These are phyloP conservation scores for Lyophyllum atratum DNA, from an alignment of 768 basidiomycete genomes.

Conservation along the genomic window DNA sequence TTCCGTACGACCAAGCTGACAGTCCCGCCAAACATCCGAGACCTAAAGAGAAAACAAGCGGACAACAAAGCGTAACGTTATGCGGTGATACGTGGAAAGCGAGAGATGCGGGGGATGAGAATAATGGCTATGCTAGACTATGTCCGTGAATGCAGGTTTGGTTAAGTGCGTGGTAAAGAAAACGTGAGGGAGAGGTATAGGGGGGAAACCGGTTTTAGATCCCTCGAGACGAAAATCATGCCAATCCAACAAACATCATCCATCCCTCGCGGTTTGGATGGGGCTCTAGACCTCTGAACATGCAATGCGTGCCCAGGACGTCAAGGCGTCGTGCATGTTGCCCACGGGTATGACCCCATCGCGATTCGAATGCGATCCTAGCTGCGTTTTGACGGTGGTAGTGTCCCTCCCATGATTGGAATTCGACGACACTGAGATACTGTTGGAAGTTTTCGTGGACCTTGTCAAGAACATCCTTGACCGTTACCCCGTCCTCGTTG, in stretches of 20 bases:
- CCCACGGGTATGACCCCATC: slow-evolving; percentile 17
- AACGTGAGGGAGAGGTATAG: too few relatives aligned
- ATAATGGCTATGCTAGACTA: too few relatives aligned
- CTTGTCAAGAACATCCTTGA: slow-evolving; percentile 50
- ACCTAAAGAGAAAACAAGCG: too few relatives aligned
- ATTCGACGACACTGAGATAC: slow-evolving; percentile 36
- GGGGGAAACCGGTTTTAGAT: too few relatives aligned
- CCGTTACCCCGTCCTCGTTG: slow-evolving; percentile 48
- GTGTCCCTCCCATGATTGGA: slow-evolving; percentile 30
- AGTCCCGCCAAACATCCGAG: too few relatives aligned
- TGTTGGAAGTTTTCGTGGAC: slow-evolving; percentile 47
- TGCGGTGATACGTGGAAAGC: too few relatives aligned
- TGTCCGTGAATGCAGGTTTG: too few relatives aligned
- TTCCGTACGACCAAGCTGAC: too few relatives aligned
- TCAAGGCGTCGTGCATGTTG: slow-evolving; percentile 41
- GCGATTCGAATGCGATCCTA: slow-evolving; percentile 27
- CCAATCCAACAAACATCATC: slow-evolving; percentile 33
- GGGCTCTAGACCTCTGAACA: slow-evolving; percentile 57
- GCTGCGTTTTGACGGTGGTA: slow-evolving; percentile 31
- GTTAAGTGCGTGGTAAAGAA: too few relatives aligned
- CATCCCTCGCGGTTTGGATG: slow-evolving; percentile 49
- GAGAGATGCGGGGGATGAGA: too few relatives aligned
- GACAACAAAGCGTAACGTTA: too few relatives aligned
- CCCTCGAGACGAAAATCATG: too few relatives aligned
- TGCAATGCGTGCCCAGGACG: slow-evolving; percentile 47